Evolutionary conservation across 192 early-diverging fungal genomes (phyloP).

Genomic region (Cetraspora pellucida): DNA sequence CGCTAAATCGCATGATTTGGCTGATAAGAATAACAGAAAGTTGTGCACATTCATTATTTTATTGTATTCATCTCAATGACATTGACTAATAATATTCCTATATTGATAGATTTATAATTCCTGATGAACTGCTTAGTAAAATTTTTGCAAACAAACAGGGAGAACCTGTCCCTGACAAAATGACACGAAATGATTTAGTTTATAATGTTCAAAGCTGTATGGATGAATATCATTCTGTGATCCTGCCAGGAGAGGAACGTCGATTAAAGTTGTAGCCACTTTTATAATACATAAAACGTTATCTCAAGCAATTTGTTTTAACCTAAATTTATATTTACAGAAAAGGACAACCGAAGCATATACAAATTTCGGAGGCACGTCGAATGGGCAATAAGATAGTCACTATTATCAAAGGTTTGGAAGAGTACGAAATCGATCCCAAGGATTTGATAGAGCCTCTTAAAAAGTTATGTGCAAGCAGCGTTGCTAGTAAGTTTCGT

Average conservation of each 20-base stretch:
- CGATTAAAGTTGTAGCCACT: slow-evolving; percentile 32
- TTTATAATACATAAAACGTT: neutral
- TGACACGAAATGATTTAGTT: slow-evolving; percentile 4
- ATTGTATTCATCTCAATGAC: neutral
- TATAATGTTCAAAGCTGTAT: slow-evolving; percentile 41
- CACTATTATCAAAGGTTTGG: slow-evolving; percentile 66
- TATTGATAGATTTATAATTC: neutral
- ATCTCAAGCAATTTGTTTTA: no score
- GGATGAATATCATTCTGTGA: slow-evolving; percentile 56
- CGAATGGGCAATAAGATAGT: slow-evolving; percentile 66
- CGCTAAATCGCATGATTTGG: slow-evolving; percentile 60
- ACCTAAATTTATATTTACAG: neutral
- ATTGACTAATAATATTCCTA: neutral
- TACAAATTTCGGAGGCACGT: slow-evolving; percentile 59
- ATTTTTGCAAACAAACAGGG: neutral
- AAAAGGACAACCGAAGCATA: slow-evolving; percentile 52
- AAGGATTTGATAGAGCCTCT: slow-evolving; percentile 62
- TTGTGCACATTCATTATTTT: neutral
- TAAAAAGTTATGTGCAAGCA: slow-evolving; percentile 65
- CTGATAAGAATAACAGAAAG: slow-evolving; percentile 55
- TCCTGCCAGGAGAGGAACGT: slow-evolving; percentile 49
- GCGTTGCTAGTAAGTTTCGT: slow-evolving; percentile 58
- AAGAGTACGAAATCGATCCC: slow-evolving; percentile 63
- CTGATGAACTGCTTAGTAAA: neutral
- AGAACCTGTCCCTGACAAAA: neutral